Evolutionary conservation across 106 monocot genomes (phyloP).

Genomic region (Acanthochlamys bracteata): DNA sequence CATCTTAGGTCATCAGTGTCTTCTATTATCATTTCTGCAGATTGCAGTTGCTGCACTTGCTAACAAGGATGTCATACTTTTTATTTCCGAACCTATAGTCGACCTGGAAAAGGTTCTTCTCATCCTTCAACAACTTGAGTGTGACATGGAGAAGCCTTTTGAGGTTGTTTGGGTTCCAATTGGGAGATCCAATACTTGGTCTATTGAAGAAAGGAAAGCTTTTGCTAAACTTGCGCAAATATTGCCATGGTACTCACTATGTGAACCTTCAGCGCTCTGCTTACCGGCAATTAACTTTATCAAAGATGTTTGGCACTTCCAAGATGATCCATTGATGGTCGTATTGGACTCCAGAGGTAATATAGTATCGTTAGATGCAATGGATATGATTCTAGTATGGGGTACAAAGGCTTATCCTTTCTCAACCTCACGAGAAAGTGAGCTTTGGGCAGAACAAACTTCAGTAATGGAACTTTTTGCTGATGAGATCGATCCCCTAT

Average conservation of each 20-base stretch:
- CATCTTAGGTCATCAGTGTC: background rate
- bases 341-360: constrained; percentile 21
- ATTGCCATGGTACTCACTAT: constrained; percentile 13
- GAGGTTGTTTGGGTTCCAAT: constrained; percentile 32
- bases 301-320: constrained; percentile 23
- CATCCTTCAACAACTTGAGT: constrained; percentile 13
- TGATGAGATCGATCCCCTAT: constrained; percentile 20
- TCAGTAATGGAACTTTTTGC: constrained; percentile 17
- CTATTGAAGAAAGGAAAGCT: constrained; percentile 4
- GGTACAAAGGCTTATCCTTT: constrained; percentile 25
- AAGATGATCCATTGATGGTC: constrained; percentile 23
- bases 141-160: constrained; percentile 8
- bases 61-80: constrained; percentile 21
- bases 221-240: constrained; percentile 2
- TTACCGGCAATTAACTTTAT: constrained; percentile 16
- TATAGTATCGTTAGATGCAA: constrained; percentile 15
- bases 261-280: constrained; percentile 14
- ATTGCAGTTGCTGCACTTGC: constrained; percentile 19
- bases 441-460: constrained; percentile 23
- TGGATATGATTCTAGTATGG: constrained; percentile 26
- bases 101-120: constrained; percentile 19
- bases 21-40: constrained; percentile 6
- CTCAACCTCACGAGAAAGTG: constrained; percentile 17
- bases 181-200: background rate
- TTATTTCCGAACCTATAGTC: constrained; percentile 15